Evolutionary conservation across 2,329 filamentous ascomycete species (phyloP), one percentile per base, ranked within the genome.

Genomic region (Hymenoscyphus repandus): DNA sequence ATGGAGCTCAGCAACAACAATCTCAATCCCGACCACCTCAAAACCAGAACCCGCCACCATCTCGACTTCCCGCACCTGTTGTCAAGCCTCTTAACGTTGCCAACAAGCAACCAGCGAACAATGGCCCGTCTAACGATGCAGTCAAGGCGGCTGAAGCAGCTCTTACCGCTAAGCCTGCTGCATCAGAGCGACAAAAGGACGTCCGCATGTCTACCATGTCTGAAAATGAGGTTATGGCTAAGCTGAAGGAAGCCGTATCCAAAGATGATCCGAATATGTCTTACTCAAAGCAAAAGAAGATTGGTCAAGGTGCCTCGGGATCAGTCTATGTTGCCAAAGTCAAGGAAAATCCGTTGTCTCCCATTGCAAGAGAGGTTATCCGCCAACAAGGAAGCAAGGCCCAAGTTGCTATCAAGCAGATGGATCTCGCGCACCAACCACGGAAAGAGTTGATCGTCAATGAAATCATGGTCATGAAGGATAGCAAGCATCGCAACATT

Each of bases 401-500:
- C 45, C 90, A 96, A 68, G 93, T 99, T 55, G 93, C 93, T 38
- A 99, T 99, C 68, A 99, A 99, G 75, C 93, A 99, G 73, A 99
- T 99, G 93, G 93, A 99, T 72, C 80, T 99, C 50, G 90, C 92
- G 45, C 93, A 95, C 66, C 93, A 99, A 70, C 93, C 93, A 43
- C 81, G 93, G 52, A 99, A 99, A 76, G 93, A 99, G 71, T 75
- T 99, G 64, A 99, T 99, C 65, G 93, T 99, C 47, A 99, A 99
- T 69, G 93, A 99, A 67, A 99, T 99, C 66, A 95, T 99, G 74
- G 93, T 99, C 53, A 99, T 99, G 93, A 96, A 97, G 74, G 93
- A 99, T 73, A 96, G 90, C 75, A 88, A 91, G 68, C 93, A 99
- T 70, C 85, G 87, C 54, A 99, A 99, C 71, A 99, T 99, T 74